Conservation (phyloP, 1,284 basidiomycete species). For the Irpex sp. region DNA sequence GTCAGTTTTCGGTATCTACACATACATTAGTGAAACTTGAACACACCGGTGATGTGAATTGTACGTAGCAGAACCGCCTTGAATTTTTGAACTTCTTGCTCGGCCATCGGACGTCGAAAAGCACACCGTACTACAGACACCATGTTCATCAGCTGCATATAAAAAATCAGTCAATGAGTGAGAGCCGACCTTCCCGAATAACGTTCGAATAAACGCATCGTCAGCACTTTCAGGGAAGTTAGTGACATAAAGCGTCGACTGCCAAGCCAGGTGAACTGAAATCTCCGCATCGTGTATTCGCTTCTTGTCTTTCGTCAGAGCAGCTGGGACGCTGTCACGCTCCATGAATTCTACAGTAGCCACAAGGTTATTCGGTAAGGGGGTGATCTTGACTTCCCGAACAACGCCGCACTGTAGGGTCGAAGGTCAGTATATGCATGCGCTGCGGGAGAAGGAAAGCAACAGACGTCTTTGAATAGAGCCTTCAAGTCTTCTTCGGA, state of each 20-base stretch:
- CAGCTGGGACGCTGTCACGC: slow-evolving; percentile 76
- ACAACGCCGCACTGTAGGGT: slow-evolving; percentile 71
- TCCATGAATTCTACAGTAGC: slow-evolving; percentile 81
- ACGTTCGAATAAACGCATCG: slow-evolving; percentile 69
- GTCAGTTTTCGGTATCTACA: background rate
- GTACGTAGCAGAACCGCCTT: slow-evolving; percentile 93
- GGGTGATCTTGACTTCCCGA: slow-evolving; percentile 75
- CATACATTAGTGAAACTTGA: background rate
- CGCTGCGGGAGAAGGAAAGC: background rate
- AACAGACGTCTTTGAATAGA: slow-evolving; percentile 84
- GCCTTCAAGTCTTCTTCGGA: slow-evolving; percentile 63
- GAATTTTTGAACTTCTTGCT: slow-evolving; percentile 93
- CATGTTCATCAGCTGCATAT: slow-evolving; percentile 6
- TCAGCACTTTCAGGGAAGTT: slow-evolving; percentile 92
- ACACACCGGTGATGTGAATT: slow-evolving; percentile 81
- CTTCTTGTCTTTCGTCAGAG: slow-evolving; percentile 93
- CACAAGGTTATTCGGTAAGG: slow-evolving; percentile 53
- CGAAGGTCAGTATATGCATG: slow-evolving; percentile 1
- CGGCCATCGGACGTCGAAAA: slow-evolving; percentile 97
- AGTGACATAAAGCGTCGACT: slow-evolving; percentile 93
- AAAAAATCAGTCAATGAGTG: background rate
- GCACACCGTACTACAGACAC: slow-evolving; percentile 68
- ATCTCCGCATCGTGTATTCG: slow-evolving; percentile 72
- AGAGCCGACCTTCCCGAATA: slow-evolving; percentile 71
- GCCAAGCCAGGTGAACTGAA: slow-evolving; percentile 86